phyloP scores from a whole-genome alignment of 73 alveolate genomes.

The Paramecium caudatum region DNA sequence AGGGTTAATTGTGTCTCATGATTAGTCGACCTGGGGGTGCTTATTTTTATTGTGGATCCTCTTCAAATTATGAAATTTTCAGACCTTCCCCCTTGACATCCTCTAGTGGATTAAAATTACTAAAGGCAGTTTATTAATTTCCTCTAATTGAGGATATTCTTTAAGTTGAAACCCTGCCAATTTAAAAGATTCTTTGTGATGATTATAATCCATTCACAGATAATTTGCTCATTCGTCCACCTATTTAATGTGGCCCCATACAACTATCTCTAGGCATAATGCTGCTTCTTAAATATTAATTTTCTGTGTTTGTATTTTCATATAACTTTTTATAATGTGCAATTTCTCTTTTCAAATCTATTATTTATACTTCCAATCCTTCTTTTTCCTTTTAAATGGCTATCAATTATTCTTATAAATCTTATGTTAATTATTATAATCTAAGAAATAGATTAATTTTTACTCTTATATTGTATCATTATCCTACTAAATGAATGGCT shows the following conservation, averaged over 20 bases:
- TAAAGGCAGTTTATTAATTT: not conserved
- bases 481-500: no score
- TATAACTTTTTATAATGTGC: constrained; percentile 14
- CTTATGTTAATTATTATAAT: no score
- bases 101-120: not conserved
- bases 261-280: not conserved
- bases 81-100: not conserved
- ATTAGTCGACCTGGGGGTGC: no score
- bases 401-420: no score
- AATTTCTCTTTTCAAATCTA: constrained; percentile 47
- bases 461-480: no score
- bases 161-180: not conserved
- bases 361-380: constrained; percentile 12
- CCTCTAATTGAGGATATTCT: constrained; percentile 26
- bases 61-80: no score
- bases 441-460: no score
- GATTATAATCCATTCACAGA: not conserved
- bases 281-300: constrained; percentile 1
- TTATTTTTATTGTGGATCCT: no score
- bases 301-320: constrained; percentile 50
- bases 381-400: not conserved
- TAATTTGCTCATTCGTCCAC: constrained; percentile 2
- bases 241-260: not conserved
- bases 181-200: not conserved
- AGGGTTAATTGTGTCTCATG: no score